Conservation (phyloP, 1,284 basidiomycete species). For the Phellopilus nigrolimitatus region DNA sequence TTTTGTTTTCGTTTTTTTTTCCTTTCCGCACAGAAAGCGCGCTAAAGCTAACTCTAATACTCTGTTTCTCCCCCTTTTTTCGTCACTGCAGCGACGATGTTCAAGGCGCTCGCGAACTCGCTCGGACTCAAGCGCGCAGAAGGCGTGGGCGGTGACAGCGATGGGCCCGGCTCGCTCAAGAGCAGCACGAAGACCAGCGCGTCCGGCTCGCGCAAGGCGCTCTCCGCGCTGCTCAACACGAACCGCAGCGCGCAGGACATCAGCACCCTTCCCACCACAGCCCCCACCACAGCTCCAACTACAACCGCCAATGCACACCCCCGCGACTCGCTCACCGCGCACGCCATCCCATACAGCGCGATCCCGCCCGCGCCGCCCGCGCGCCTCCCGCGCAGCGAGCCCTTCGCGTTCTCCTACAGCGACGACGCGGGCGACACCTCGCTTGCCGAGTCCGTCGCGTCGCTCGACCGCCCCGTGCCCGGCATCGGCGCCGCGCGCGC, state of each 20-base stretch:
- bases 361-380: slow-evolving; percentile 39
- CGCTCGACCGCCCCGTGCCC: slow-evolving; percentile 17
- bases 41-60: no score
- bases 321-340: slow-evolving; percentile 40
- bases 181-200: neutral
- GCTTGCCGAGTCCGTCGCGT: slow-evolving; percentile 19
- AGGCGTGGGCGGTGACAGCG: no score
- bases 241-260: slow-evolving; percentile 19
- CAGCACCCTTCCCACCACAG: slow-evolving; percentile 7
- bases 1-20: no score
- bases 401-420: slow-evolving; percentile 45
- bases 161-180: neutral
- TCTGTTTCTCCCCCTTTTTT: no score
- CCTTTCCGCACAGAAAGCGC: no score
- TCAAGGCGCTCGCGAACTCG: slow-evolving; percentile 65
- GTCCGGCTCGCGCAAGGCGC: slow-evolving; percentile 7
- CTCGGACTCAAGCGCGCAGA: slow-evolving; percentile 54
- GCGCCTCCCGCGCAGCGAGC: slow-evolving; percentile 39
- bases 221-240: neutral
- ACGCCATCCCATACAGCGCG: slow-evolving; percentile 49
- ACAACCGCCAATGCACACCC: no score
- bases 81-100: slow-evolving; percentile 50
- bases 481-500: slow-evolving; percentile 14
- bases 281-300: no score
- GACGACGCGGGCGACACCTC: slow-evolving; percentile 27